phyloP scores from a whole-genome alignment of 2,329 filamentous ascomycete species.

The Arthrinium puccinioides region DNA sequence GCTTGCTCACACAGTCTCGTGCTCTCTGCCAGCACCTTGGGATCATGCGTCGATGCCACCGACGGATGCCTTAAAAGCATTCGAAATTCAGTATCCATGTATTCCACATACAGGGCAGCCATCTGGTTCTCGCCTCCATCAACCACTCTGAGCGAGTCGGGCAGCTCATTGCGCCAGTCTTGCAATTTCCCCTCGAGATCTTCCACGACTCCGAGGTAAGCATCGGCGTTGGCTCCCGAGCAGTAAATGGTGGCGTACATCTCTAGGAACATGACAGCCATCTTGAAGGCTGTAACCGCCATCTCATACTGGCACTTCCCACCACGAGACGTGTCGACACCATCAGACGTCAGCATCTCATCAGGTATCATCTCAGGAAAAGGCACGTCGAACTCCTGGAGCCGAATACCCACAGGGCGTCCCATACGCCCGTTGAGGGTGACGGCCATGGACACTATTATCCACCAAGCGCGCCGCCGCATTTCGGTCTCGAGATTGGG shows the following conservation, averaged over 20 bases:
- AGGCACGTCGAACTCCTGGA: conserved; percentile 73
- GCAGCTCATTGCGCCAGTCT: conserved; percentile 57
- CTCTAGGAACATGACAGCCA: conserved; percentile 61
- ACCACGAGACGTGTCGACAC: conserved; percentile 46
- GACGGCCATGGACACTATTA: conserved; percentile 56
- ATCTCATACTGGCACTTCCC: conserved; percentile 61
- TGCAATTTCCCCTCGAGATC: conserved; percentile 58
- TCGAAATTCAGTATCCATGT: conserved; percentile 49
- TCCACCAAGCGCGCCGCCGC: conserved; percentile 74
- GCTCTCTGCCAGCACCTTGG: conserved; percentile 51
- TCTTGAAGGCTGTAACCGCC: conserved; percentile 58
- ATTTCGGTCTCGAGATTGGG: conserved; percentile 64
- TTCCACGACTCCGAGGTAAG: conserved; percentile 56
- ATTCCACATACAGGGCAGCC: conserved; percentile 46
- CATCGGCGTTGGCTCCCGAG: conserved; percentile 52
- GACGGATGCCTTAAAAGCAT: conserved; percentile 57
- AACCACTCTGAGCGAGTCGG: conserved; percentile 48
- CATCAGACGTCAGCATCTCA: conserved; percentile 58
- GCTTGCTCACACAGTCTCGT: conserved; percentile 60
- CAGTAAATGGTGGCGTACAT: conserved; percentile 73
- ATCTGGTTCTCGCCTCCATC: conserved; percentile 34
- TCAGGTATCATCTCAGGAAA: conserved; percentile 67
- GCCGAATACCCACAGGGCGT: conserved; percentile 65
- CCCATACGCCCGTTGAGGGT: conserved; percentile 71
- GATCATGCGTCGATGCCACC: conserved; percentile 47